Evolutionary conservation across 495 filamentous ascomycete genomes (phyloP).

Genomic region (Penicillium cinerascens): DNA sequence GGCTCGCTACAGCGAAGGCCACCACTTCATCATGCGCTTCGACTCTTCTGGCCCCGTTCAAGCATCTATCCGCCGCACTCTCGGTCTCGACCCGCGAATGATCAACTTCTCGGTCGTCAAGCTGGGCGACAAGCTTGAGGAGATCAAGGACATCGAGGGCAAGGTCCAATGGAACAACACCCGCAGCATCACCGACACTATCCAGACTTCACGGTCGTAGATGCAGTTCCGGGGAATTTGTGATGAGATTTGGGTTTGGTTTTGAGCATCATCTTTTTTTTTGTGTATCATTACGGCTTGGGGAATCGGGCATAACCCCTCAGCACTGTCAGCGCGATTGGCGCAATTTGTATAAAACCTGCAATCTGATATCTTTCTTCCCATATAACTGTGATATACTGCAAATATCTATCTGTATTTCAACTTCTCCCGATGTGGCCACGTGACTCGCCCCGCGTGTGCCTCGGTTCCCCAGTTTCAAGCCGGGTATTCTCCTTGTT

Average conservation of each 20-base stretch:
- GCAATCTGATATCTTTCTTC: constrained; percentile 21
- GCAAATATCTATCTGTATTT: background rate
- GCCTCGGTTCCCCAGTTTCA: constrained; percentile 18
- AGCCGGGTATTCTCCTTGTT: background rate
- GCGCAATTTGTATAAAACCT: constrained; percentile 38
- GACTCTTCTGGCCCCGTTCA: constrained; percentile 71
- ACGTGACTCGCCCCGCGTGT: constrained; percentile 12
- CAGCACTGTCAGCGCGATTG: constrained; percentile 35
- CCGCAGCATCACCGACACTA: constrained; percentile 28
- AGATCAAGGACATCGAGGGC: constrained; percentile 61
- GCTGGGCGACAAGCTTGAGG: constrained; percentile 72
- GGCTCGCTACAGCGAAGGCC: constrained; percentile 71
- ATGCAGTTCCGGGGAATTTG: background rate
- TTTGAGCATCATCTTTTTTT: constrained; percentile 18
- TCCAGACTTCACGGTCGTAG: constrained; percentile 10
- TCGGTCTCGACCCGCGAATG: constrained; percentile 88
- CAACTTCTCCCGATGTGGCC: background rate
- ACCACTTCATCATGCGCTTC: constrained; percentile 98
- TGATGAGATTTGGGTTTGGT: constrained; percentile 9
- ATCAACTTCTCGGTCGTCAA: constrained; percentile 83
- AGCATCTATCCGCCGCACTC: constrained; percentile 63
- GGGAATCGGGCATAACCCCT: constrained; percentile 26
- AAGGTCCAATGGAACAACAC: constrained; percentile 55
- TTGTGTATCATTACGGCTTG: constrained; percentile 34
- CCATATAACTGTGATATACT: background rate